Conservation (phyloP, 2,329 filamentous ascomycete genomes). For the Ophiocordyceps polyrhachis-furcata region DNA sequence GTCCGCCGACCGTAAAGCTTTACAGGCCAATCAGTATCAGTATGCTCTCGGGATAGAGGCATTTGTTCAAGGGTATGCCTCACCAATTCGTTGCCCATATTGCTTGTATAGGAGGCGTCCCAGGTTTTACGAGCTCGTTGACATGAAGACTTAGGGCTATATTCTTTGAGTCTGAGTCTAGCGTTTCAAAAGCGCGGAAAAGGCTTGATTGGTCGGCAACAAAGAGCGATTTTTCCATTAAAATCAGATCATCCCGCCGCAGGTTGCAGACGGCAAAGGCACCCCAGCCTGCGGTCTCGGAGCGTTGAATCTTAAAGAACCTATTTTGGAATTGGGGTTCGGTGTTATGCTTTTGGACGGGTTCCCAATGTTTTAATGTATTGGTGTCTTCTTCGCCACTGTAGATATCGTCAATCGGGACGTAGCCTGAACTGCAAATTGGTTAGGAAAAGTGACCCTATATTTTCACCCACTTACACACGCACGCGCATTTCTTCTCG, state of each 20-base stretch:
- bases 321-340: slow-evolving; percentile 17
- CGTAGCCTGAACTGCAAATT: too few species aligned
- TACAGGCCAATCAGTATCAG: not conserved
- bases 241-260: slow-evolving; percentile 18
- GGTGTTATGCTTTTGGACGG: not conserved
- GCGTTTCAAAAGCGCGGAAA: slow-evolving; percentile 14
- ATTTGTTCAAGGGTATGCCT: slow-evolving; percentile 3
- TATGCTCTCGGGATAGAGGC: not conserved
- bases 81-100: slow-evolving; percentile 30
- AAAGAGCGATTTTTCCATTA: slow-evolving; percentile 26
- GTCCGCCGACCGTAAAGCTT: slow-evolving; percentile 11
- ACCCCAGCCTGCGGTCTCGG: slow-evolving; percentile 24
- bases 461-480: too few species aligned
- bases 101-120: slow-evolving; percentile 13
- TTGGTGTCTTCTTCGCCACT: too few species aligned
- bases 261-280: slow-evolving; percentile 25
- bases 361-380: not conserved
- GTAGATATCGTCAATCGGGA: too few species aligned
- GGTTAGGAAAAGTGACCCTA: too few species aligned
- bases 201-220: slow-evolving; percentile 11
- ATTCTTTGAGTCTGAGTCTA: slow-evolving; percentile 12
- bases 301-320: slow-evolving; percentile 21
- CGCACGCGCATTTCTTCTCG: too few species aligned
- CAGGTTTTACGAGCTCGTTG: slow-evolving; percentile 11
- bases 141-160: slow-evolving; percentile 20